Conservation (phyloP, 1,284 basidiomycete genomes). For the Paramarasmius palmivorus region DNA sequence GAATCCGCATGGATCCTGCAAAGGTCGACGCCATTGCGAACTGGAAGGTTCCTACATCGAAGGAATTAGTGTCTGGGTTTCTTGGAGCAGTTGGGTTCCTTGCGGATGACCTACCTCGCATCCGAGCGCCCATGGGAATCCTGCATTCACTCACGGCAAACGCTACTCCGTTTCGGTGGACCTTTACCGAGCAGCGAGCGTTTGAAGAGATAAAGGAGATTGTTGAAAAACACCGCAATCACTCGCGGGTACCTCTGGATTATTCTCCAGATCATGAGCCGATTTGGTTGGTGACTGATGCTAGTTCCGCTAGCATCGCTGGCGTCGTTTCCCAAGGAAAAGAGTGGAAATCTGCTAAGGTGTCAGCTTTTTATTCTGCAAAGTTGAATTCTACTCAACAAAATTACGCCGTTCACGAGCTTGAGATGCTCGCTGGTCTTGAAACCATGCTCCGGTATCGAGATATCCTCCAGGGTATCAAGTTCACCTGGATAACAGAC, state of each 20-base stretch:
- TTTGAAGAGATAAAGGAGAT: slow-evolving; percentile 24
- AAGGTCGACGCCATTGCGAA: slow-evolving; percentile 21
- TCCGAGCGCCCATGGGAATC: slow-evolving; percentile 17
- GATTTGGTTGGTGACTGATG: slow-evolving; percentile 28
- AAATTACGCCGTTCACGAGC: slow-evolving; percentile 21
- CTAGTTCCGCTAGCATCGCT: slow-evolving; percentile 23
- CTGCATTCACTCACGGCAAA: background rate
- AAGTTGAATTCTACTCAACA: slow-evolving; percentile 22
- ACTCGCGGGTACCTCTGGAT: slow-evolving; percentile 18
- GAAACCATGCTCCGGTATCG: slow-evolving; percentile 24
- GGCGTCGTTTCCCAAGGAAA: slow-evolving; percentile 22
- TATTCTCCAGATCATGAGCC: slow-evolving; percentile 21
- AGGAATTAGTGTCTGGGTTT: slow-evolving; percentile 17
- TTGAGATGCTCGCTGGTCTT: slow-evolving; percentile 26
- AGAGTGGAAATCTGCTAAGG: slow-evolving; percentile 13
- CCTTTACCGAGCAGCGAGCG: slow-evolving; percentile 18
- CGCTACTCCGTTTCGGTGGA: slow-evolving; percentile 21
- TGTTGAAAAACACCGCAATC: slow-evolving; percentile 17
- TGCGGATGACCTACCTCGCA: slow-evolving; percentile 14
- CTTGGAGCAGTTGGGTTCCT: slow-evolving; percentile 22
- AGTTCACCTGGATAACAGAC: slow-evolving; percentile 1
- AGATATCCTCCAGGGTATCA: slow-evolving; percentile 12
- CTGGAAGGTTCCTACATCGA: slow-evolving; percentile 20
- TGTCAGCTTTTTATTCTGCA: slow-evolving; percentile 27
- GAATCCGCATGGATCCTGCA: slow-evolving; percentile 24